Evolutionary conservation across 2,329 filamentous ascomycete species (phyloP).

Genomic region (Alternaria tenuissima): DNA sequence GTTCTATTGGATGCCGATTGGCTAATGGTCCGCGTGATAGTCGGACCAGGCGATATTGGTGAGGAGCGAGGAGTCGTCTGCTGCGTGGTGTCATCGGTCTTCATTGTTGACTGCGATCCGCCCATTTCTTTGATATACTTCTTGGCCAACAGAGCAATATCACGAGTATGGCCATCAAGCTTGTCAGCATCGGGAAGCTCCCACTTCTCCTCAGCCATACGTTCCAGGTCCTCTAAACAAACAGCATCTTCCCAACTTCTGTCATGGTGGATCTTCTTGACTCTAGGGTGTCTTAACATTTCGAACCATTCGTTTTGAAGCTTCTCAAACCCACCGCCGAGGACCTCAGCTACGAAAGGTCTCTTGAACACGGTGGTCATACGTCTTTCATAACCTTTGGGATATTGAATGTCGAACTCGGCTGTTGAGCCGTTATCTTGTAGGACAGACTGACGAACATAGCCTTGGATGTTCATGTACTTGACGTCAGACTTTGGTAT

Average conservation of each 20-base stretch:
- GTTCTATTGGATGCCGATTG: neutral
- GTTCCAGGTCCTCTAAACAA: constrained; percentile 74
- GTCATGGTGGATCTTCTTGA: constrained; percentile 81
- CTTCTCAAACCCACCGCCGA: constrained; percentile 82
- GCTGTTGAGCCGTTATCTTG: constrained; percentile 27
- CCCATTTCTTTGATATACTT: constrained; percentile 29
- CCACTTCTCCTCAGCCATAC: constrained; percentile 66
- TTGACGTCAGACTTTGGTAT: constrained; percentile 57
- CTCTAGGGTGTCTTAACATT: constrained; percentile 77
- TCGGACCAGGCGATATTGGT: constrained; percentile 11
- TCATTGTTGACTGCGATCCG: constrained; percentile 24
- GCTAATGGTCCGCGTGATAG: neutral
- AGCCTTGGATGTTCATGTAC: constrained; percentile 54
- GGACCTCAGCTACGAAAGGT: constrained; percentile 80
- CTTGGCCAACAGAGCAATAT: constrained; percentile 37
- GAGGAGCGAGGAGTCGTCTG: constrained; percentile 25
- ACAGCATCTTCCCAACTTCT: constrained; percentile 73
- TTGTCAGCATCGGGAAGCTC: constrained; percentile 34
- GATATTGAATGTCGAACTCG: constrained; percentile 34
- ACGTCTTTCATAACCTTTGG: constrained; percentile 27
- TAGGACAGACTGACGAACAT: constrained; percentile 46
- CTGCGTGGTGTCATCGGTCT: constrained; percentile 35
- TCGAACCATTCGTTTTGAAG: constrained; percentile 73
- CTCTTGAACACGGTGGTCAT: constrained; percentile 68
- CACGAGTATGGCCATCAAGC: constrained; percentile 41